Percentiles rank a stretch among this genome's conserved stretches.
phyloP scores from a whole-genome alignment of 441 rosid genomes.

The Cnidoscolus chayamansa region DNA sequence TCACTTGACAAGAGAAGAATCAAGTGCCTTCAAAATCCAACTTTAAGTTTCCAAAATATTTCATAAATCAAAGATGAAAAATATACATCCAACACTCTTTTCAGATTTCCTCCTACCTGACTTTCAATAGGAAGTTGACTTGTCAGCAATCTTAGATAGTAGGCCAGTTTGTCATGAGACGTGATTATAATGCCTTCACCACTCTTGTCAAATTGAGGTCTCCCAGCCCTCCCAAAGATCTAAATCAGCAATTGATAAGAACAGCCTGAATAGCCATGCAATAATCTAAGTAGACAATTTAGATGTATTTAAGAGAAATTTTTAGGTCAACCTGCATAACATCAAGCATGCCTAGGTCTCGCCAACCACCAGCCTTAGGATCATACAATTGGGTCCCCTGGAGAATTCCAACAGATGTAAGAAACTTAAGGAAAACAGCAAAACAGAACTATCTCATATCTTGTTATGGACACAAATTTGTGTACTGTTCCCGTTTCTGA shows the following conservation, averaged over 20 bases:
- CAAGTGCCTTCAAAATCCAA: background rate
- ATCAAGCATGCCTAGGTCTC: slow-evolving; percentile 98
- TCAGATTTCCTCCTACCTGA: slow-evolving; percentile 52
- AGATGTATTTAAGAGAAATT: slow-evolving; percentile 13
- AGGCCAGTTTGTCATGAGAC: slow-evolving; percentile 90
- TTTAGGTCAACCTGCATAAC: slow-evolving; percentile 84
- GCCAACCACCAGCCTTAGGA: slow-evolving; percentile 99
- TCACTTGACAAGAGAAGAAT: background rate
- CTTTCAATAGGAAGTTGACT: slow-evolving; percentile 99
- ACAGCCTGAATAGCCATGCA: slow-evolving; percentile 6
- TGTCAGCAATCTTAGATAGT: slow-evolving; percentile 87
- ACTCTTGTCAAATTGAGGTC: slow-evolving; percentile 99
- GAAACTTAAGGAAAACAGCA: slow-evolving; percentile 15
- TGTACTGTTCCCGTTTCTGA: slow-evolving; percentile 2
- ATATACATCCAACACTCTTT: slow-evolving; percentile 6
- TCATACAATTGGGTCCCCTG: slow-evolving; percentile 98
- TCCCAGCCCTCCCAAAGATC: slow-evolving; percentile 99
- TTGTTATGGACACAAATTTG: background rate
- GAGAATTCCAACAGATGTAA: slow-evolving; percentile 23
- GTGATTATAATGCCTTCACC: slow-evolving; percentile 99
- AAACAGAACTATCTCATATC: slow-evolving; percentile 6
- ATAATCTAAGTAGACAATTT: slow-evolving; percentile 4
- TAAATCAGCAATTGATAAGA: slow-evolving; percentile 31
- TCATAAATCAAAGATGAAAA: background rate
- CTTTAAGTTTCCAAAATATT: background rate